Evolutionary conservation across 257 asterid species (phyloP), one percentile per base, ranked within the genome.

Genomic region (Petunia axillaris): DNA sequence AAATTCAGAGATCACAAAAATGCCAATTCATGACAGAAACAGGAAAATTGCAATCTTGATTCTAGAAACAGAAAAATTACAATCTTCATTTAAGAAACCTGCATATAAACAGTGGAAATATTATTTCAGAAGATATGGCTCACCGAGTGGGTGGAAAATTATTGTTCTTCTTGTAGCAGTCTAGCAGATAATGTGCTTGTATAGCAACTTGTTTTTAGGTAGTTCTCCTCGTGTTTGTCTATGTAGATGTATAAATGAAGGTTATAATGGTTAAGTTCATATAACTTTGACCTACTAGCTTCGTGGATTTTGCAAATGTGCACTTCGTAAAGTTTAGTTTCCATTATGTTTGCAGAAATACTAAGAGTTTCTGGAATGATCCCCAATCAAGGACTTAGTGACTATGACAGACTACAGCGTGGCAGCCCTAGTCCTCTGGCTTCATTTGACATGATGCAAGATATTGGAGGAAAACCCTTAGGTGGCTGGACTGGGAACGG

Each of bases 351-450:
- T 73, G 77, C 95, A 93, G 98, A 93, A 82, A 91, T 93, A 82
- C 43, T 88, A 50, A 87, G 91, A 81, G 83, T 90, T 77, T 88
- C 95, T 59, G 93, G 92, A 82, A 90, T 89, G 87, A 85, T 90
- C 36, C 79, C 93, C 85, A 86, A 85, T 80, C 92, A 86, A 38
- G 89, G 91, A 48, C 80, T 90, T 62, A 81, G 85, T 65, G 94
- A 87, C 63, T 87, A 85, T 55, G 97, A 88, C 79, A 87, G 89
- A 80, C 85, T 91, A 62, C 93, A 83, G 14, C 93, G 89, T n/a
- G 89, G 97, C 80, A 86, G 98, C 84, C 94, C 97, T 25, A 85
- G 85, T 82, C 93, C 86, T n/a, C 79, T 86, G 84, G 63, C 91
- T 41, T 82, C 96, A 46, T 74, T 83, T 80, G 92, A 92, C 73